Conservation (phyloP, 192 early-diverging fungal genomes). For the Backusella morwellensis region DNA sequence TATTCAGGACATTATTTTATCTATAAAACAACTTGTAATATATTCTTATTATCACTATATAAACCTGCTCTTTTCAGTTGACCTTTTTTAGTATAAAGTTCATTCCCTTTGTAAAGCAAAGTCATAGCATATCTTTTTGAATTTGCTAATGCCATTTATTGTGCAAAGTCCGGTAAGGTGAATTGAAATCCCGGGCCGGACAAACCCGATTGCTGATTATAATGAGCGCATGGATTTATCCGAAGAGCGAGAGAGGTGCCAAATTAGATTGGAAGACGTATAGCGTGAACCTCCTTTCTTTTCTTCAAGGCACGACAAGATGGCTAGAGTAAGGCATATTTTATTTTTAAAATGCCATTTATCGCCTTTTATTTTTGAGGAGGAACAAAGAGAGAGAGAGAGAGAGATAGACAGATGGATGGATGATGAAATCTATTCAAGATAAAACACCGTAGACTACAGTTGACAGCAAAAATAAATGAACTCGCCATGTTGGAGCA, state of each 20-base stretch:
- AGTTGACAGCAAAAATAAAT: too few species aligned
- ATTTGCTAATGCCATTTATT: too few species aligned
- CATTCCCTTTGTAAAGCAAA: neutral
- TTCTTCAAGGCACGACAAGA: slow-evolving; percentile 6
- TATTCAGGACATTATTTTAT: too few species aligned
- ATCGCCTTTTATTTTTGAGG: neutral
- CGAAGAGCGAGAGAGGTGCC: neutral
- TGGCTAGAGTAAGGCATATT: slow-evolving; percentile 1
- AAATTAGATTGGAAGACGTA: neutral
- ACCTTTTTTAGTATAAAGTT: neutral
- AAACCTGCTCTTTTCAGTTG: neutral
- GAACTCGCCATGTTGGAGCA: too few species aligned
- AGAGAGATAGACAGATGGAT: neutral
- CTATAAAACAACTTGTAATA: neutral
- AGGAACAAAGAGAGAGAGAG: neutral
- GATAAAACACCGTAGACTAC: neutral
- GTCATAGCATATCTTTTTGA: too few species aligned
- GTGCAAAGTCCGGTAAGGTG: neutral
- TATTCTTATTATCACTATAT: neutral
- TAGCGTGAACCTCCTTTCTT: neutral
- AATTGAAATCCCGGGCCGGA: neutral
- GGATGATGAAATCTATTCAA: neutral
- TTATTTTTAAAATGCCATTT: neutral
- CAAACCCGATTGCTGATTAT: neutral
- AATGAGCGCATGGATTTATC: neutral